Percentiles rank a stretch among this genome's conserved stretches.
phyloP scores from a whole-genome alignment of 2,329 filamentous ascomycete species.

The Dothiorella sarmentorum region DNA sequence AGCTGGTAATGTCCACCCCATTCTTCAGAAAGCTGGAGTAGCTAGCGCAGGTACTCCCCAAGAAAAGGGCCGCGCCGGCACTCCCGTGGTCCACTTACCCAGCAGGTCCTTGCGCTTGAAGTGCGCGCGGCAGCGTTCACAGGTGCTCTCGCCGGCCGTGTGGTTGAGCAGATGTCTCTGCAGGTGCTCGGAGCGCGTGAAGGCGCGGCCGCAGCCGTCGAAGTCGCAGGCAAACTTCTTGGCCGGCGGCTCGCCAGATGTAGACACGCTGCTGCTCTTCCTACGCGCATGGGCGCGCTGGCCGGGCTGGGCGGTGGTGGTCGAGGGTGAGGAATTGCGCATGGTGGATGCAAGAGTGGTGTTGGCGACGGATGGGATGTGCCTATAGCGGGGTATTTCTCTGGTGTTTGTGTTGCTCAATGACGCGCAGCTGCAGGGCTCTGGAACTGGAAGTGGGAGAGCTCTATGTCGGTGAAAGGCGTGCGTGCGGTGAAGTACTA shows the following conservation, averaged over 20 bases:
- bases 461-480: neutral
- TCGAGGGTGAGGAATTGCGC: conserved; percentile 5
- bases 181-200: conserved; percentile 57
- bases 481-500: neutral
- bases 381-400: conserved; percentile 1
- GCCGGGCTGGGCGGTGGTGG: neutral
- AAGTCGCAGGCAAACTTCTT: conserved; percentile 43
- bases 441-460: neutral
- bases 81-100: conserved; percentile 38
- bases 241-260: neutral
- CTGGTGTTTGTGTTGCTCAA: neutral
- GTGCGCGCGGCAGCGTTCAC: conserved; percentile 57
- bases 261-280: conserved; percentile 6
- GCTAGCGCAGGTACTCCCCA: neutral
- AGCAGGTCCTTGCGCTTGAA: conserved; percentile 60
- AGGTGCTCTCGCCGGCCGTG: conserved; percentile 51
- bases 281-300: conserved; percentile 9
- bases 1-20: neutral
- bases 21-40: conserved; percentile 10
- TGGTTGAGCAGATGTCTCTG: conserved; percentile 59
- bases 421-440: conserved; percentile 7
- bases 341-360: neutral
- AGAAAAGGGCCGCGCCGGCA: conserved; percentile 9
- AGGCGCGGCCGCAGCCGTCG: conserved; percentile 50
- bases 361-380: neutral